Evolutionary conservation across 768 basidiomycete species (phyloP), one percentile per base, ranked within the genome.

Genomic region (Pisolithus microcarpus): DNA sequence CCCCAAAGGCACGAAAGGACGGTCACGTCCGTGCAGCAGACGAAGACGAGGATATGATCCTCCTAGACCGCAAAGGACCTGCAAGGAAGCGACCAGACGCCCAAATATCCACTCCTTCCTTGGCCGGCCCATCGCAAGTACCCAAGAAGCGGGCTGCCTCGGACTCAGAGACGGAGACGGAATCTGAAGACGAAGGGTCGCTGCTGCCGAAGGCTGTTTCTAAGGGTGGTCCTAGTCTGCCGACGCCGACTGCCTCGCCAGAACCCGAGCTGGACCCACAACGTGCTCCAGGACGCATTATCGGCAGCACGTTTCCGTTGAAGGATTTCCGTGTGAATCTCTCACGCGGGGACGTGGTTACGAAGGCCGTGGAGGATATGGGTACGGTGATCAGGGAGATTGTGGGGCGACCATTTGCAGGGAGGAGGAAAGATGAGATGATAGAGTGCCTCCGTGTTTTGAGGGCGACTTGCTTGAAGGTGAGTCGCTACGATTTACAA

Each of bases 311-410:
- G 0, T 73, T 75, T 56, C 92, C 92, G 1, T 70, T 94, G 47
- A 71, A 72, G 43, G 92, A 95, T 65, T 96, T 94, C 70, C 70
- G 72, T 53, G 71, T 75, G 58, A 87, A 89, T 61, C 69, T 88
- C 31, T 75, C 72, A 24, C 76, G 76, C 48, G 90, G 89, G 0
- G 91, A 91, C 64, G 70, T 91, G 18, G 88, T 93, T 37, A 80
- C 77, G 13, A 91, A 94, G 67, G 91, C 90, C 0, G 85, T 91
- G 7, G 82, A 86, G 58, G 92, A 93, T 65, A 66, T 94, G 43
- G 80, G 75, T 11, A 74, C 65, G 15, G 84, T 92, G 9, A 78
- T 93, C 42, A 72, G 73, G 52, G 85, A 91, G 62, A 77, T 91
- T 39, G 74, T 87, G 9, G 64, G 77, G 56, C 73, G 74, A 24